Base-by-base conservation (phyloP, 2,329 filamentous ascomycete species). In the Cladosporium sp. region DNA sequence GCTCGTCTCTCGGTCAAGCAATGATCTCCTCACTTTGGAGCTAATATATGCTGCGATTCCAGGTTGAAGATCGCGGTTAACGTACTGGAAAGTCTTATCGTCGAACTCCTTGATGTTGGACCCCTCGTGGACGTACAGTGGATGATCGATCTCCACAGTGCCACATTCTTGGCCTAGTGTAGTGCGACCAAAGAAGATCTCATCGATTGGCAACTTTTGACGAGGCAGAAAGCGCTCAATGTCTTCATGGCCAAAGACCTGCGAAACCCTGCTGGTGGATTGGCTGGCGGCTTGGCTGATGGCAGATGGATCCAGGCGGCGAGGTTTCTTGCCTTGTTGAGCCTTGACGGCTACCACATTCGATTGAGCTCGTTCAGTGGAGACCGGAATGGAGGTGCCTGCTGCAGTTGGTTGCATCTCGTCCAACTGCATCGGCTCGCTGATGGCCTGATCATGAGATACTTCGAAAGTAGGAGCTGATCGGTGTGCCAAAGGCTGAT, bases 161-260 rank as follows among this genome's bases (percentile, higher is more conserved):
- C 56, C 38, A 19, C 71, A 62, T 20, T 66, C 62, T 28, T 64
- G 22, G 22, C 70, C 69, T 8, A 72, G 38, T 3, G 28, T 17
- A 12, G 67, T 71, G 2, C 60, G 55, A 30, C 69, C 69, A 51
- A 69, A 75, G 64, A 76, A 75, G 2, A 75, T 25, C 5, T 66
- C 57, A 43, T 75, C 70, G 2, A 74, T 55, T 1, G 69, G 58
- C 12, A 69, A 20, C 14, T 59, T 63, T 0, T 52, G 30, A 12
- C 66, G 61, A 8, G 60, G 61, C 9, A 73, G 56, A 38, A 61
- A 68, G 5, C n/a, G 15, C 20, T 57, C 51, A 11, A 34, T 39
- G 25, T 55, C 42, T 8, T 50, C 55, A 19, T 15, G 14, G 25
- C 40, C 8, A 17, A 51, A 51, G n/a, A 4, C 17, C 15, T 51